Evolutionary conservation across 2,329 filamentous ascomycete genomes (phyloP).

Genomic region (Tolypocladium tropicale): DNA sequence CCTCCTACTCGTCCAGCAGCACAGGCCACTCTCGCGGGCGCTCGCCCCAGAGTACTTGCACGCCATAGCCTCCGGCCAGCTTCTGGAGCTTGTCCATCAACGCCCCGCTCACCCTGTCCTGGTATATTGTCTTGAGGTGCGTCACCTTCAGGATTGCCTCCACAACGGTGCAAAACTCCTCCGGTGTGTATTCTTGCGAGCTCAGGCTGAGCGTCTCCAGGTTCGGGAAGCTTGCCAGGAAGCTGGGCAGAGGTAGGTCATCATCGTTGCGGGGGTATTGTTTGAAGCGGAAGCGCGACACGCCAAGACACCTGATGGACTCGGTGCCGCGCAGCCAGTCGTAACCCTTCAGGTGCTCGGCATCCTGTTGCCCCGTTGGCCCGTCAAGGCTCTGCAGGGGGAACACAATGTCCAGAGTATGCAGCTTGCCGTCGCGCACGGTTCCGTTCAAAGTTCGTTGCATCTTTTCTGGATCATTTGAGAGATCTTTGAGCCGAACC

Average conservation of each 20-base stretch:
- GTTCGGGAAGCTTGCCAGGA: conserved; percentile 25
- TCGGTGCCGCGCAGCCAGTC: conserved; percentile 24
- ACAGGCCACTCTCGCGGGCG: conserved; percentile 21
- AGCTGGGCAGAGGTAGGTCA: conserved; percentile 20
- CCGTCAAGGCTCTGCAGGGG: conserved; percentile 14
- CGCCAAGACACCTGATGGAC: conserved; percentile 21
- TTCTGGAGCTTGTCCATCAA: conserved; percentile 17
- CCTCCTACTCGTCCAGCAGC: conserved; percentile 1
- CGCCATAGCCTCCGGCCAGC: conserved; percentile 12
- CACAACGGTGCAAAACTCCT: conserved; percentile 18
- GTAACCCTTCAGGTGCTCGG: conserved; percentile 18
- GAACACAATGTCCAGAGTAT: conserved; percentile 26
- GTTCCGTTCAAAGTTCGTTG: conserved; percentile 13
- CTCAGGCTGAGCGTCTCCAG: conserved; percentile 25
- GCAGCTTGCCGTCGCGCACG: conserved; percentile 16
- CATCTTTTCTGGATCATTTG: conserved; percentile 13
- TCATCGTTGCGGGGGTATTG: conserved; percentile 15
- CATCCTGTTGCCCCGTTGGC: conserved; percentile 13
- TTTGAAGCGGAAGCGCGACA: conserved; percentile 24
- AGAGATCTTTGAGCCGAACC: conserved; percentile 15
- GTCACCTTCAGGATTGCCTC: conserved; percentile 19
- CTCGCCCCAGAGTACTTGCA: conserved; percentile 19
- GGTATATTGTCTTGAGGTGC: conserved; percentile 22
- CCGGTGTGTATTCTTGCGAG: conserved; percentile 17
- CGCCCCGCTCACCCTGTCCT: conserved; percentile 17